A percentile compares a stretch with the other conserved stretches of the same genome.
Conservation (phyloP, 768 basidiomycete genomes). For the Tulasnella sp. region DNA sequence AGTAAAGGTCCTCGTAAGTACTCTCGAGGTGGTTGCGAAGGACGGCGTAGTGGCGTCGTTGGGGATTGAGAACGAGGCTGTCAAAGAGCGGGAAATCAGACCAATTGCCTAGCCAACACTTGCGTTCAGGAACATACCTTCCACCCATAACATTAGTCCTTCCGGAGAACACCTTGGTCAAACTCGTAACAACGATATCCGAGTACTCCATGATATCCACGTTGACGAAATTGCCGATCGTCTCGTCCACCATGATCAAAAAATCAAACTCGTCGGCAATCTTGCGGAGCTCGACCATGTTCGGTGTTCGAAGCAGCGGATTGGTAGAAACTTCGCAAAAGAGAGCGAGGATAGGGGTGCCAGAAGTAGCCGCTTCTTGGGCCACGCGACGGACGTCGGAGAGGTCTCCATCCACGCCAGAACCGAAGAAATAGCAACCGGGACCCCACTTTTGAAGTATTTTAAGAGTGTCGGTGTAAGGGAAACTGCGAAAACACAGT, state of each 20-base stretch:
- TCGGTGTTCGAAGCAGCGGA: conserved; percentile 83
- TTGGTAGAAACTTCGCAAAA: conserved; percentile 97
- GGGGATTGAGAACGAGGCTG: conserved; percentile 92
- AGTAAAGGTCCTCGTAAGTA: conserved; percentile 83
- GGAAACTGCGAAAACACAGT: conserved; percentile 72
- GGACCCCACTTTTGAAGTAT: conserved; percentile 95
- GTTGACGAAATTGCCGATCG: conserved; percentile 91
- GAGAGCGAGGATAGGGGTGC: conserved; percentile 71
- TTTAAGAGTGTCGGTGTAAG: conserved; percentile 94
- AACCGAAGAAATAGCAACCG: conserved; percentile 86
- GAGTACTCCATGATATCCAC: conserved; percentile 85
- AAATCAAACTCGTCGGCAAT: conserved; percentile 90
- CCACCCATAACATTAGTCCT: conserved; percentile 97
- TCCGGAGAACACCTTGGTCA: conserved; percentile 97
- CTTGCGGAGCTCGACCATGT: conserved; percentile 72
- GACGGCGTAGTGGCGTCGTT: conserved; percentile 63
- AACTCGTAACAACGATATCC: conserved; percentile 88
- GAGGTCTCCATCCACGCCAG: conserved; percentile 75
- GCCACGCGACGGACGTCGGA: conserved; percentile 65
- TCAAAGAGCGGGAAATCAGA: not conserved
- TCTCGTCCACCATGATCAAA: conserved; percentile 89
- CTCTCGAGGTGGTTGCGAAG: conserved; percentile 64
- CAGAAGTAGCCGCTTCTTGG: conserved; percentile 39
- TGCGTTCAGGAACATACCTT: conserved; percentile 60
- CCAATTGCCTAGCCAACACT: not conserved